Evolutionary conservation across 306 rosid species (phyloP), one percentile per base, ranked within the genome.

Genomic region (Lotus japonicus): DNA sequence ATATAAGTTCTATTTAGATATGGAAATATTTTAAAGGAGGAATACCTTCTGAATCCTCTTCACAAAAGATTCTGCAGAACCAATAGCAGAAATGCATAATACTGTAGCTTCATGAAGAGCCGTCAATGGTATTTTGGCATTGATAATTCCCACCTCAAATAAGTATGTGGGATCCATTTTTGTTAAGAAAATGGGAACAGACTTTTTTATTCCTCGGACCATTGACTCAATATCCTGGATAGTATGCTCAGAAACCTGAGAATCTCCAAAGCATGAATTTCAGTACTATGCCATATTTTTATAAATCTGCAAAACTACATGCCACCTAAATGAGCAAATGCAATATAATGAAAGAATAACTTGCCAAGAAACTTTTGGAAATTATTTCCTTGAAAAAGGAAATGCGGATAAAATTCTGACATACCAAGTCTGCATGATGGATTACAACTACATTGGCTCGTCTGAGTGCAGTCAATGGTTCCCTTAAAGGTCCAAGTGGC

Each of bases 401-500:
- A 21, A 7, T 2, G 58, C 12, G n/a, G 49, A 58, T 46, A 55
- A 19, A 13, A 44, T 42, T 18, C 61, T 43, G 58, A 8, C 46
- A 59, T 86, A 89, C 97, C 87, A 89, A 69, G 71, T 92, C 92
- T 10, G 92, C 92, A 45, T 92, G 92, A 81, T 89, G 98, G 63
- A 89, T 46, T 46, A 92, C 84, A 64, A 84, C 87, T 45, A 68
- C 79, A 79, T 88, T 92, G 17, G 97, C 98, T 45, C 86, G 86
- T 59, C 52, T 46, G 58, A 94, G 94, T 4, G 87, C 94, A 53
- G 64, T 64, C 71, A 86, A 76, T 46, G 98, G 86, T 78, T 94
- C 98, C 85, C 97, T 88, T 72, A 94, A 74, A 16, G 98, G 98
- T 76, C 98, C 98, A 66, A 78, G 88, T 14, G 98, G 98, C 73